Percentiles rank a stretch among this genome's conserved stretches.
These are phyloP conservation scores for Arthromyces matolae DNA, from an alignment of 768 basidiomycete genomes.

Conservation along the genomic window DNA sequence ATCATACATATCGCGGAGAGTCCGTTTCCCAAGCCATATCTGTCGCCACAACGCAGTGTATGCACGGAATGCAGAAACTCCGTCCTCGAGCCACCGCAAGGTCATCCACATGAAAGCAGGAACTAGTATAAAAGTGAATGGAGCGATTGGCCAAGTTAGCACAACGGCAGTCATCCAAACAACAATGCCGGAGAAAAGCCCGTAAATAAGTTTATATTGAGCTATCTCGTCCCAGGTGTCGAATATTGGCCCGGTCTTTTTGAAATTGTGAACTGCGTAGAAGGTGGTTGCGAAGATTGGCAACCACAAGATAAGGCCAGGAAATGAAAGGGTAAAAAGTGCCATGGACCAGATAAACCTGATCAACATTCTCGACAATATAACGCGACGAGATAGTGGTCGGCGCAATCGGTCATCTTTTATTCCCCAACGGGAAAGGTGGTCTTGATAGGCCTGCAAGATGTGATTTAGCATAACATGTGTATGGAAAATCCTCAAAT, in stretches of 20 bases:
- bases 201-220: constrained; percentile 84
- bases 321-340: constrained; percentile 63
- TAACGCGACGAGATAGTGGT: constrained; percentile 49
- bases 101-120: constrained; percentile 87
- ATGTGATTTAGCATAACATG: background rate
- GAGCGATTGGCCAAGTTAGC: constrained; percentile 59
- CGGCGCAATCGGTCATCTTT: constrained; percentile 84
- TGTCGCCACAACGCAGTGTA: constrained; percentile 59
- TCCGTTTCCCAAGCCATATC: constrained; percentile 55
- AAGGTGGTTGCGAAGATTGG: constrained; percentile 74
- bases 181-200: constrained; percentile 65
- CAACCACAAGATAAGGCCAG: constrained; percentile 78
- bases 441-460: constrained; percentile 67
- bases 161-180: constrained; percentile 58
- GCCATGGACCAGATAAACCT: constrained; percentile 61
- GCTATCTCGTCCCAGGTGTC: constrained; percentile 91
- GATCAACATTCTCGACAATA: constrained; percentile 61
- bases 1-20: constrained; percentile 50
- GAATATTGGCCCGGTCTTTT: constrained; percentile 76
- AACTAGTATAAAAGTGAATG: constrained; percentile 54
- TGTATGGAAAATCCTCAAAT: background rate
- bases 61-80: constrained; percentile 75
- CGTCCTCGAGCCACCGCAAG: constrained; percentile 85
- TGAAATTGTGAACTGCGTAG: constrained; percentile 70
- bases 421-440: constrained; percentile 60